phyloP scores from a whole-genome alignment of 2,329 filamentous ascomycete species.

The Lecanicillium sp. region DNA sequence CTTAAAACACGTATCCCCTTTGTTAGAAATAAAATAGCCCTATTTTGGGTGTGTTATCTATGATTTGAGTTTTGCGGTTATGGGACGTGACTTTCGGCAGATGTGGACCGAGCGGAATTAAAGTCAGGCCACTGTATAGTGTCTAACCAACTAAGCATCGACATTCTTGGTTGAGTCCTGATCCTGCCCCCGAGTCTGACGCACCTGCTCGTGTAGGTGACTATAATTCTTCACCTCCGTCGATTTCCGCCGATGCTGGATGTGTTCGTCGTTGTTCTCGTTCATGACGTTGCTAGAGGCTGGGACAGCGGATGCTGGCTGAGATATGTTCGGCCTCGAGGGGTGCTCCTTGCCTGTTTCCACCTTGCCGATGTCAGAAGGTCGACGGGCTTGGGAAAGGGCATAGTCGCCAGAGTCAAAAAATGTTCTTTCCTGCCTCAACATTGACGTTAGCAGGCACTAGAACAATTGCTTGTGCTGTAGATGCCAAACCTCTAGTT shows the following conservation, averaged over 20 bases:
- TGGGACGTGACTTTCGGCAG: no score
- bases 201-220: constrained; percentile 1
- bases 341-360: constrained; percentile 6
- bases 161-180: no score
- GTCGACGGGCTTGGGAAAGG: constrained; percentile 4
- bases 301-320: constrained; percentile 4
- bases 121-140: no score
- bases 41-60: no score
- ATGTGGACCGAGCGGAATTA: no score
- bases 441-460: neutral
- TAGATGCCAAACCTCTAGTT: neutral
- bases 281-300: constrained; percentile 4
- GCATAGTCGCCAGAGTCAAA: constrained; percentile 8
- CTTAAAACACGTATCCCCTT: no score
- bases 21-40: no score
- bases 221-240: neutral
- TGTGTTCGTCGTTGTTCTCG: neutral
- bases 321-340: constrained; percentile 4
- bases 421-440: constrained; percentile 4
- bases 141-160: no score
- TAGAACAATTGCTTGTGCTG: neutral
- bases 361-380: constrained; percentile 6
- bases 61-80: no score
- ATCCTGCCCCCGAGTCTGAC: no score
- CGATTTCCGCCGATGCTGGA: neutral